Base-by-base conservation (phyloP, 139 green algal species). In the Limnomonas spitsbergensis region DNA sequence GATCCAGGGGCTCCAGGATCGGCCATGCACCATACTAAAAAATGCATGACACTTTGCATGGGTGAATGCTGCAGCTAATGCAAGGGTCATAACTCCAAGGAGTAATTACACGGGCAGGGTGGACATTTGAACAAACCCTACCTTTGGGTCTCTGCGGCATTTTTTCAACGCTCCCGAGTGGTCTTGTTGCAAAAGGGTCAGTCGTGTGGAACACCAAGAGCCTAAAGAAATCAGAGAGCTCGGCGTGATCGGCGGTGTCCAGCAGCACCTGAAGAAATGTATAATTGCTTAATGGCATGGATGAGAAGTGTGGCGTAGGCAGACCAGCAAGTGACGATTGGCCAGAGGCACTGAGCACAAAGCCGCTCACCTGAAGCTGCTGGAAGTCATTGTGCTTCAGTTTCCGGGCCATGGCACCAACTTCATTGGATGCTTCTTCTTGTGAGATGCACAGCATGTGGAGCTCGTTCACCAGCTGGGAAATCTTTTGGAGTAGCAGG, bases 181-280 rank as follows among this genome's bases (percentile, higher is more conserved):
- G 56, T 14, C 6, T 70, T 4, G 4, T 34, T 7, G 56, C 56
- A 32, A 70, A 70, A 14, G 56, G 56, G 56, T 70, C 56, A 70
- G 56, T 70, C 7, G 56, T 70, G 56, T 70, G 9, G 29, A 70
- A 70, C 29, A 70, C 56, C 56, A 70, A 35, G 56, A 70, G 9
- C 4, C 56, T 7, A 4, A 70, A 32, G 56, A 35, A 70, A 32
- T 70, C 56, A 7, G 56, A 70, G n/a, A 70, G 56, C 56, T 70
- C 56, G 9, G 56, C 7, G 24, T 70, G 56, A 20, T 70, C 24
- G 7, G 56, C 56, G 4, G 56, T 36, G 56, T 70, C 56, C 56
- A 70, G 29, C 27, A 70, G 9, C 4, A 70, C 56, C 56, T 70
- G 56, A 32, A 38, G 29, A 34, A 70, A n/a, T n/a, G n/a, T n/a